phyloP scores from a whole-genome alignment of 1,284 basidiomycete species.

The Gomphus bonarii region DNA sequence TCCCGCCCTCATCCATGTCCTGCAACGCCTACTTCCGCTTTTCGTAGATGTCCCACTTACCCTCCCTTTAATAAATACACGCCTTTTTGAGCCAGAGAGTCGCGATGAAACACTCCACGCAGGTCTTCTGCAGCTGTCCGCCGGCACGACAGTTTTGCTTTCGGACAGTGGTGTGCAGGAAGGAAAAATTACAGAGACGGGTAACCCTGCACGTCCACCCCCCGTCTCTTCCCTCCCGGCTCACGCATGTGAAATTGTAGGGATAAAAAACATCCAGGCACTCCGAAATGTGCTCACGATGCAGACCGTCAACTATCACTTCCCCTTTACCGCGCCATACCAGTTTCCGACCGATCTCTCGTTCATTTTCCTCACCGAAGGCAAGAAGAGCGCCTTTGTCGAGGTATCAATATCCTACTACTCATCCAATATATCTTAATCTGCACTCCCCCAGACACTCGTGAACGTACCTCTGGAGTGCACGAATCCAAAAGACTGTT shows the following conservation, averaged over 20 bases:
- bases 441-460: constrained; percentile 34
- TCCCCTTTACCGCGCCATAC: constrained; percentile 65
- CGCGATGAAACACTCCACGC: constrained; percentile 66
- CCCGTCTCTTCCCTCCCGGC: neutral
- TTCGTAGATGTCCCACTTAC: constrained; percentile 42
- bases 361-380: constrained; percentile 56
- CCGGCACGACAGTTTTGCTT: constrained; percentile 50
- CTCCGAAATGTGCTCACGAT: constrained; percentile 58
- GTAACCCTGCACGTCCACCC: constrained; percentile 25
- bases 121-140: constrained; percentile 65
- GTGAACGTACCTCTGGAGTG: constrained; percentile 38
- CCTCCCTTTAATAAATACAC: constrained; percentile 48
- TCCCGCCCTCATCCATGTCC: constrained; percentile 41
- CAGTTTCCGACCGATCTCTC: constrained; percentile 67
- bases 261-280: constrained; percentile 57
- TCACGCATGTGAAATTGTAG: constrained; percentile 24
- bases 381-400: constrained; percentile 59
- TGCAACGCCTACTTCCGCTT: constrained; percentile 46
- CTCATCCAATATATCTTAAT: neutral
- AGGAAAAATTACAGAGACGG: constrained; percentile 52
- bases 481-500: constrained; percentile 9
- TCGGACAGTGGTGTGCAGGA: constrained; percentile 62
- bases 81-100: constrained; percentile 53
- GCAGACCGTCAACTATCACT: constrained; percentile 70
- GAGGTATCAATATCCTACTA: constrained; percentile 30